Evolutionary conservation across 371 early-diverging fungal genomes (phyloP).

Genomic region (Mortierella sp.): DNA sequence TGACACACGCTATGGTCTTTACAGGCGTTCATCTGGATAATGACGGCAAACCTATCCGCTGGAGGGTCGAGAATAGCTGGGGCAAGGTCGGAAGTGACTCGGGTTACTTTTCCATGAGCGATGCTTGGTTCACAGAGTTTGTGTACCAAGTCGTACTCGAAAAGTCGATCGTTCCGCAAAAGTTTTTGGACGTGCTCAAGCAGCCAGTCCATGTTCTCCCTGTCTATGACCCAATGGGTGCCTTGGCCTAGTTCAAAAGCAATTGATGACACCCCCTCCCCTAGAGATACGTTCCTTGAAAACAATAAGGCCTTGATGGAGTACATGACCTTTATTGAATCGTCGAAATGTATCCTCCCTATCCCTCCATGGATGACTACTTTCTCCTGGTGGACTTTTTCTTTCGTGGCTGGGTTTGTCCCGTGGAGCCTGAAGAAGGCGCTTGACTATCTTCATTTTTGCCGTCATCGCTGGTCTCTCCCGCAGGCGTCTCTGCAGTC

Average conservation of each 20-base stretch:
- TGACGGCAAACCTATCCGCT: constrained; percentile 69
- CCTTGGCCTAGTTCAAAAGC: constrained; percentile 56
- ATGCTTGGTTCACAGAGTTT: constrained; percentile 84
- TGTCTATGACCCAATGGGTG: constrained; percentile 81
- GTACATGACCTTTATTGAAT: too few relatives aligned
- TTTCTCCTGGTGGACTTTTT: constrained; percentile 40
- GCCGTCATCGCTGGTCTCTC: background rate
- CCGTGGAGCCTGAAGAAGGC: constrained; percentile 5
- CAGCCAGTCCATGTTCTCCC: constrained; percentile 75
- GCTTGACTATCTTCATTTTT: background rate
- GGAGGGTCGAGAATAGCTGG: constrained; percentile 89
- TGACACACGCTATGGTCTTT: constrained; percentile 90
- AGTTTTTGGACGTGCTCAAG: constrained; percentile 68
- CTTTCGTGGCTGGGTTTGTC: constrained; percentile 19
- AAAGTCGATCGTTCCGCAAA: constrained; percentile 68
- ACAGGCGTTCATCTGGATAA: constrained; percentile 84
- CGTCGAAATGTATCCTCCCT: too few relatives aligned
- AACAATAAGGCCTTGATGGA: too few relatives aligned
- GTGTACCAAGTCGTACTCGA: constrained; percentile 85
- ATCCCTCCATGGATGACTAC: background rate
- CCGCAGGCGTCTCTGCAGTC: background rate
- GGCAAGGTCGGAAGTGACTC: constrained; percentile 75
- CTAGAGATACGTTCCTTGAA: too few relatives aligned
- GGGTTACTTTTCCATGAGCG: constrained; percentile 84
- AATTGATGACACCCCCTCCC: too few relatives aligned